These are phyloP conservation scores for Neurospora sublineolata DNA, from an alignment of 495 filamentous ascomycete genomes.

Conservation along the genomic window DNA sequence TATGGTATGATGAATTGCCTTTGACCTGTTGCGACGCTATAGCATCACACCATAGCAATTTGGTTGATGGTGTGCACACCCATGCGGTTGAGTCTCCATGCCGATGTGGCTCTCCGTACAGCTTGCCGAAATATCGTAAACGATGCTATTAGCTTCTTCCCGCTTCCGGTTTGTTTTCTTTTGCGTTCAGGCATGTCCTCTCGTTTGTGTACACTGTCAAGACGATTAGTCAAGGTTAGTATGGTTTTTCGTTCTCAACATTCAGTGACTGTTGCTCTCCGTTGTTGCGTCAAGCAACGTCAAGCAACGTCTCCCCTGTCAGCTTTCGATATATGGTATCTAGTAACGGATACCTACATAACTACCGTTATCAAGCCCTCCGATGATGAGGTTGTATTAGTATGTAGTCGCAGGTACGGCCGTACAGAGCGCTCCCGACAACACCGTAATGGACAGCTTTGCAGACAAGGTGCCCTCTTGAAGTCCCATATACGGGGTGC, in stretches of 20 bases:
- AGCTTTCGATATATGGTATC: neutral
- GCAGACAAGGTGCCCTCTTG: neutral
- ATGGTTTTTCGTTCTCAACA: neutral
- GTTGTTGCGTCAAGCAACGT: neutral
- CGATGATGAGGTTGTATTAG: neutral
- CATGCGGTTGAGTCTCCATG: neutral
- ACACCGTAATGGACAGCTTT: neutral
- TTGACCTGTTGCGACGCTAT: neutral
- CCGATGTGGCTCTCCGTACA: neutral
- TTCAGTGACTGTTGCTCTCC: neutral
- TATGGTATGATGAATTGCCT: neutral
- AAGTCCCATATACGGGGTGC: neutral
- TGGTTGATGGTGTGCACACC: neutral
- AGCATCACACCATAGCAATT: neutral
- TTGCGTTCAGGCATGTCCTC: neutral
- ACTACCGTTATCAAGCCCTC: neutral
- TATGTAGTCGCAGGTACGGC: neutral
- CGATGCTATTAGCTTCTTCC: neutral
- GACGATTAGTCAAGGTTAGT: neutral
- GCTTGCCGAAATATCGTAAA: neutral
- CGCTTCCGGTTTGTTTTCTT: slow-evolving; percentile 11
- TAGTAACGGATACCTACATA: neutral
- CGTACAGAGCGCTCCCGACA: neutral
- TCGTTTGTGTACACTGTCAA: neutral
- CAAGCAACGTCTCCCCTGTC: neutral